These are phyloP conservation scores for Lentinus brumalis DNA, from an alignment of 768 basidiomycete genomes.

Conservation along the genomic window DNA sequence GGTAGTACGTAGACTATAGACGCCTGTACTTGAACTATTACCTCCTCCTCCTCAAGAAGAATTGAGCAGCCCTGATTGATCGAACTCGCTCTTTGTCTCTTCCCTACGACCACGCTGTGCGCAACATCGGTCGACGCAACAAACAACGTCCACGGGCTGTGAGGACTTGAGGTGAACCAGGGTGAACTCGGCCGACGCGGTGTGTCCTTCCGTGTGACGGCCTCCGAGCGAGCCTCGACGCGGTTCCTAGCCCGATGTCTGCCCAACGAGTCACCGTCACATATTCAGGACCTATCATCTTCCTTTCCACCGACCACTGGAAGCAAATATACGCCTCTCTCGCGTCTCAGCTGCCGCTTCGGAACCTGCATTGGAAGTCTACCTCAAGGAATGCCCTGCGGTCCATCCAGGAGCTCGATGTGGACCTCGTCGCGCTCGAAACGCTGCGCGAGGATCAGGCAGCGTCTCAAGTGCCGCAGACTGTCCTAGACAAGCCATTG, in stretches of 20 bases:
- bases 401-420: conserved; percentile 88
- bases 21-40: too few relatives aligned
- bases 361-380: conserved; percentile 94
- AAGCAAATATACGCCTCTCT: conserved; percentile 66
- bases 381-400: conserved; percentile 67
- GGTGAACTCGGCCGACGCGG: background rate
- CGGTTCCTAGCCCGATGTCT: conserved; percentile 33
- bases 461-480: conserved; percentile 72
- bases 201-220: background rate
- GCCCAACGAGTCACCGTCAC: conserved; percentile 65
- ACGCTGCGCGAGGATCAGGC: conserved; percentile 66
- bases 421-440: conserved; percentile 71
- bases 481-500: conserved; percentile 83
- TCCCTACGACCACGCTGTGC: too few relatives aligned
- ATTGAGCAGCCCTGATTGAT: too few relatives aligned
- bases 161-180: background rate
- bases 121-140: too few relatives aligned
- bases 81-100: too few relatives aligned
- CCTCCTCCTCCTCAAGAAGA: too few relatives aligned
- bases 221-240: background rate
- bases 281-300: conserved; percentile 64
- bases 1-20: too few relatives aligned
- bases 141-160: too few relatives aligned
- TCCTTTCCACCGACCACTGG: conserved; percentile 74
- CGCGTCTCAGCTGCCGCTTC: conserved; percentile 75